Evolutionary conservation across 2,329 filamentous ascomycete genomes (phyloP), one percentile per base, ranked within the genome.

Genomic region (Penicillium janthinellum): DNA sequence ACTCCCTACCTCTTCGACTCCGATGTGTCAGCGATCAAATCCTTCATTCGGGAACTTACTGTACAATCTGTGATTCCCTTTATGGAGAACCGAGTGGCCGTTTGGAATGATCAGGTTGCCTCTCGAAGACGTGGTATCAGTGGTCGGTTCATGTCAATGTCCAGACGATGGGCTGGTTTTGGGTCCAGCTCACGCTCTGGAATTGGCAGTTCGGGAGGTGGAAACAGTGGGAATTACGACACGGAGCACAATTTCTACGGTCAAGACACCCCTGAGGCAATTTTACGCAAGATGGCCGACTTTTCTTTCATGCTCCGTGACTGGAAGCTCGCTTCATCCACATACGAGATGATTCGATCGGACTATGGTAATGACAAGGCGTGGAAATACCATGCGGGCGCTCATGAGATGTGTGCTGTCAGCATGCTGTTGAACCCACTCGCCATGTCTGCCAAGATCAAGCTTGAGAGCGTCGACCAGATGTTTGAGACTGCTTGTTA

Each of bases 61-160:
- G 95, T 90, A 1, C 94, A 98, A 73, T 98, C 94, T 1, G 88
- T 99, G 54, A 84, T 99, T 58, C 95, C 96, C 1, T 93, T 91
- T 42, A 99, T 99, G 96, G 95, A 99, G 77, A 89, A 94, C 57
- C 88, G 90, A 65, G 86, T 96, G 11, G 89, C 92, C 5, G 83
- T 92, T 5, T 99, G 95, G 96, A 99, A 99, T 71, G 95, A 99
- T 70, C 94, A 98, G 75, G 90, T 98, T 28, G 93, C 94, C 15
- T 97, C 96, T 12, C 86, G 91, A 59, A 85, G 96, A 58, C 88
- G 92, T 70, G 96, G 96, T 14, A 83, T 99, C 50, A 90, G 90
- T 57, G 96, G 96, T 11, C 87, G 92, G n/a, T 94, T 99, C 75
- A 92, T 96, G 83, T 96, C 90, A 10, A 82, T 99, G 58, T 96